Evolutionary conservation across 352 stramenopile genomes (phyloP), one percentile per base, ranked within the genome.

Genomic region (Phytophthora citricola): DNA sequence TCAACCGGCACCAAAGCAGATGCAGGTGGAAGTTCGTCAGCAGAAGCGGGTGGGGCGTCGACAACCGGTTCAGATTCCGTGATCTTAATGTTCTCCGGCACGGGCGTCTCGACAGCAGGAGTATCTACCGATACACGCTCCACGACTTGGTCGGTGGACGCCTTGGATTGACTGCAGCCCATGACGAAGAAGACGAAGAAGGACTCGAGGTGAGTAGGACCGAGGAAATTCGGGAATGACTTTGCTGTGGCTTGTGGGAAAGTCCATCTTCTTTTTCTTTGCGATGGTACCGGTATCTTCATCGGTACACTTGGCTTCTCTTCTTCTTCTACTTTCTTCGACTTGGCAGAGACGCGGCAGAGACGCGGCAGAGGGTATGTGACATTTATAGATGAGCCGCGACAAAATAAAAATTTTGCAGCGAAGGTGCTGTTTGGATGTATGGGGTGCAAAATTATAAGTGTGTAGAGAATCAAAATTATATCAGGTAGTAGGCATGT

Each of bases 121-220:
- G 40, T 55, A 22, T 73, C 52, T 0, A 59, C 43, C 0, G 68
- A 69, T 24, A 72, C 41, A 6, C 63, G 52, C 63, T 76, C 69
- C 10, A 79, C 58, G 43, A 90, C 75, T 24, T 83, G 71, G 45
- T 87, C 80, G 56, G 71, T 76, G 36, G 76, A 76, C 43, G 77
- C 46, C 61, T 76, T 85, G 58, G 81, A 90, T 67, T 89, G 79
- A 61, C 65, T 70, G 79, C 81, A 90, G 71, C 81, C 81, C 81
- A 90, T 90, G n/a, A n/a, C 65, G 44, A 27, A 17, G 26, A 29
- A 4, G 26, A 36, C 32, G 29, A 17, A 27, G 32, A 24, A 61
- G 15, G 51, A 68, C 62, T 71, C 51, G 50, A 59, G 31, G 24
- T 63, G 45, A 58, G 48, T 71, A 38, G 52, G 44, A 53, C 38